These are phyloP conservation scores for Quercus dentata DNA, from an alignment of 306 rosid species.

Conservation along the genomic window DNA sequence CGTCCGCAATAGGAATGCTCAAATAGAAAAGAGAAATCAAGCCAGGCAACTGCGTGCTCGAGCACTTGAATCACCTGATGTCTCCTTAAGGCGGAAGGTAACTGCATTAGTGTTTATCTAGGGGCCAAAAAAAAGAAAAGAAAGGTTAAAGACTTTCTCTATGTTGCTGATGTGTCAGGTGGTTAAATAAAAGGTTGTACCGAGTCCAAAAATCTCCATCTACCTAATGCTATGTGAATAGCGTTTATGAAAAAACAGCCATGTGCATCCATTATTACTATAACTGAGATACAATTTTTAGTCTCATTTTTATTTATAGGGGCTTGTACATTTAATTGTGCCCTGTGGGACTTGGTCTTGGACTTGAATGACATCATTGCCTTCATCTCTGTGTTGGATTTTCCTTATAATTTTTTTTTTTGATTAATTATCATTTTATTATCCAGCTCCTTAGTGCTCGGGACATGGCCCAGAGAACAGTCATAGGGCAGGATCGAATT, in stretches of 20 bases:
- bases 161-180: not conserved
- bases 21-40: slow-evolving; percentile 81
- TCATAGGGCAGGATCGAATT: slow-evolving; percentile 87
- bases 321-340: not conserved
- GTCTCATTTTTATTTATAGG: not conserved
- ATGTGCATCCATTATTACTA: not conserved
- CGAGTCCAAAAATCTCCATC: no score
- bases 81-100: slow-evolving; percentile 87
- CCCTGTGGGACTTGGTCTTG: not conserved
- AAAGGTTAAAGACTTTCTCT: not conserved
- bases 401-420: not conserved
- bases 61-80: slow-evolving; percentile 79
- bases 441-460: slow-evolving; percentile 88
- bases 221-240: not conserved
- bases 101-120: slow-evolving; percentile 4
- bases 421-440: slow-evolving; percentile 1
- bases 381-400: not conserved
- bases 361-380: not conserved
- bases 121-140: not conserved
- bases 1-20: slow-evolving; percentile 53
- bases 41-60: slow-evolving; percentile 65
- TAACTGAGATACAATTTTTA: not conserved
- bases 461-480: slow-evolving; percentile 85
- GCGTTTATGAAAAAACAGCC: not conserved
- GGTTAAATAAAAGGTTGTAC: not conserved